Base-by-base conservation (phyloP, 495 filamentous ascomycete genomes). In the Talaromyces stipitatus region DNA sequence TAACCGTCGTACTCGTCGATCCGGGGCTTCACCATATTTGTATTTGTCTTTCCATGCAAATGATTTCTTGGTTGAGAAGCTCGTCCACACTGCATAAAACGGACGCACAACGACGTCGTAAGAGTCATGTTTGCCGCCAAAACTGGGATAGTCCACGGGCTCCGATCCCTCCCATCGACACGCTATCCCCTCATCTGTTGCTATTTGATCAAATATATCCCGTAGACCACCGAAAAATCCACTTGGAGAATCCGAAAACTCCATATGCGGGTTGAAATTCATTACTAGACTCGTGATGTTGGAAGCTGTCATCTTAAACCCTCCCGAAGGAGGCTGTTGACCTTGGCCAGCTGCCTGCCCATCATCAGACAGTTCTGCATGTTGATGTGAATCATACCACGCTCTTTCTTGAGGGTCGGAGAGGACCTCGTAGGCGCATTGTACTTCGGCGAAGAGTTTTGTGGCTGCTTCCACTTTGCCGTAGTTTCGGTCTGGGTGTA, bases 351-450 rank as follows among this genome's bases (percentile, higher is more conserved):
- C 10, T 48, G 45, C 20, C 22, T 18, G 30, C 59, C 66, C 66
- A 52, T 82, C 78, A 12, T 82, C 85, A 2, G 82, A 79, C 51
- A 97, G 74, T 50, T 97, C 91, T 12, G 84, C 85, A 60, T 91
- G 86, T 52, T 90, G 86, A 64, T 99, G 94, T 22, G 90, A 88
- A 64, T 99, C 92, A 69, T 99, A 99, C 94, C 94, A 97, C 8
- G 92, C 86, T 47, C 95, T 84, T 68, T 99, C 94, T 67, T 97
- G 92, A 7, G 90, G 84, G 68, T 99, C 95, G 14, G 91, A 95
- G 2, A 99, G 85, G 20, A 97, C 83, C 66, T 97, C 91, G 69
- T 97, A 96, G 33, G 94, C 94, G 9, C 90, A 79, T 67, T 96
- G 92, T 23, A 97, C 80, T 62, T 94, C 91, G 45, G 92, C 91